Evolutionary conservation across 345 rosid species (phyloP).

Genomic region (Pugionium cornutum): DNA sequence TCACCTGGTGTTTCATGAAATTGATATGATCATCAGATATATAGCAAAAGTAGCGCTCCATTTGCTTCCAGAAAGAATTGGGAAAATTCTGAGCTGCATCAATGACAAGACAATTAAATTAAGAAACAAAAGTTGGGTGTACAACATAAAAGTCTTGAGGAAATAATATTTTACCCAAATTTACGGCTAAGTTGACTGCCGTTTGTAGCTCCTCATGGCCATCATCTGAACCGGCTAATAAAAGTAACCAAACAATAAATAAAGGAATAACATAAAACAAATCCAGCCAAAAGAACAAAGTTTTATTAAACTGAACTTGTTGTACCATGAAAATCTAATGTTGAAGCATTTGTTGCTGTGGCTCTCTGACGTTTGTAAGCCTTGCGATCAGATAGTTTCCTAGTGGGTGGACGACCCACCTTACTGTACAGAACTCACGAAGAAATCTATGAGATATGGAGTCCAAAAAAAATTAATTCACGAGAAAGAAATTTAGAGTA

Average conservation of each 20-base stretch:
- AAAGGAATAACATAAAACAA: slow-evolving; percentile 19
- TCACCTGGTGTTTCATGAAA: slow-evolving; percentile 75
- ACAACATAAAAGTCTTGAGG: slow-evolving; percentile 24
- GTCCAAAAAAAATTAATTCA: neutral
- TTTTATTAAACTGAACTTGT: slow-evolving; percentile 32
- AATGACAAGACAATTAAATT: slow-evolving; percentile 38
- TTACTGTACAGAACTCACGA: slow-evolving; percentile 59
- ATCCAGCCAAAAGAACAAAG: slow-evolving; percentile 16
- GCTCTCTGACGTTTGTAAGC: slow-evolving; percentile 77
- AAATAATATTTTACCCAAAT: slow-evolving; percentile 50
- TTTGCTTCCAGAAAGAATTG: slow-evolving; percentile 73
- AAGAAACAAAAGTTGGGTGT: slow-evolving; percentile 23
- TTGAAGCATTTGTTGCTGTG: slow-evolving; percentile 50
- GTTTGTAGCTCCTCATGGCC: slow-evolving; percentile 83
- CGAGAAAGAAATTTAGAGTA: slow-evolving; percentile 4
- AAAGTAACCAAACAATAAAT: slow-evolving; percentile 38
- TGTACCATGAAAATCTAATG: slow-evolving; percentile 82
- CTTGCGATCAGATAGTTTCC: slow-evolving; percentile 90
- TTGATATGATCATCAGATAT: slow-evolving; percentile 67
- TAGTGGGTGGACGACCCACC: slow-evolving; percentile 85
- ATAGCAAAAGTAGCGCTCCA: slow-evolving; percentile 69
- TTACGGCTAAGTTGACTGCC: slow-evolving; percentile 73
- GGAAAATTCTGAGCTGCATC: slow-evolving; percentile 57
- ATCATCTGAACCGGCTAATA: slow-evolving; percentile 72
- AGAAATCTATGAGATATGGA: slow-evolving; percentile 31